These are phyloP conservation scores for Podaxis sp. DNA, from an alignment of 768 basidiomycete species.

Conservation along the genomic window DNA sequence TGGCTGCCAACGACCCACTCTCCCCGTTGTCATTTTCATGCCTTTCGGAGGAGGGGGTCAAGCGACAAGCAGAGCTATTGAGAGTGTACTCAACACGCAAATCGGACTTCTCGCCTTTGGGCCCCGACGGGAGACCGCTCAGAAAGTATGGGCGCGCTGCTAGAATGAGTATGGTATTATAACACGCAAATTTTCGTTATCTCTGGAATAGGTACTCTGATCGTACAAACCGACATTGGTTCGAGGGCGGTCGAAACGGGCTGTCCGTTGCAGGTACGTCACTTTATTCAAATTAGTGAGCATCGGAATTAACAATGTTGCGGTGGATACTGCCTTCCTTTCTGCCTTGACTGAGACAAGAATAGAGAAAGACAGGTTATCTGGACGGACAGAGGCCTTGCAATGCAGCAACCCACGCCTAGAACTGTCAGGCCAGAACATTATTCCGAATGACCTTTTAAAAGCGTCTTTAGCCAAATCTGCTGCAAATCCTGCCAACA, in stretches of 20 bases:
- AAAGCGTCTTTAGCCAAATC: not conserved
- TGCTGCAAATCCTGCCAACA: not conserved
- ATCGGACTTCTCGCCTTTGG: constrained; percentile 55
- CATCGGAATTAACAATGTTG: not conserved
- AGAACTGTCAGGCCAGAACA: not conserved
- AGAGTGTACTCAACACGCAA: constrained; percentile 44
- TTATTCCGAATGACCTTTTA: not conserved
- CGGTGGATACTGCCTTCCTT: not conserved
- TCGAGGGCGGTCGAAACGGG: constrained; percentile 54
- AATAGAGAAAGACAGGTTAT: not conserved
- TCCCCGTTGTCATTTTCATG: constrained; percentile 71
- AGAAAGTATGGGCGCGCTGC: constrained; percentile 48
- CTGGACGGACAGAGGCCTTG: not conserved
- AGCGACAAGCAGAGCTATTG: constrained; percentile 52
- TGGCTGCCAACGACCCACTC: constrained; percentile 51
- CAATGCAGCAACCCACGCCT: not conserved
- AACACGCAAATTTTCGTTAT: constrained; percentile 4
- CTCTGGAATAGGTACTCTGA: constrained; percentile 48
- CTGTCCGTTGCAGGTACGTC: constrained; percentile 53
- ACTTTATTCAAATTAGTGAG: too few species aligned
- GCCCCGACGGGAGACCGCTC: constrained; percentile 55
- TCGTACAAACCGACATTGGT: constrained; percentile 60
- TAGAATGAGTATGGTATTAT: constrained; percentile 9
- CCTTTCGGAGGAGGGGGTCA: constrained; percentile 48
- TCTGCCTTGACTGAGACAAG: not conserved